These are phyloP conservation scores for Mycosphaerella sp. DNA, from an alignment of 2,329 filamentous ascomycete species.

Conservation along the genomic window DNA sequence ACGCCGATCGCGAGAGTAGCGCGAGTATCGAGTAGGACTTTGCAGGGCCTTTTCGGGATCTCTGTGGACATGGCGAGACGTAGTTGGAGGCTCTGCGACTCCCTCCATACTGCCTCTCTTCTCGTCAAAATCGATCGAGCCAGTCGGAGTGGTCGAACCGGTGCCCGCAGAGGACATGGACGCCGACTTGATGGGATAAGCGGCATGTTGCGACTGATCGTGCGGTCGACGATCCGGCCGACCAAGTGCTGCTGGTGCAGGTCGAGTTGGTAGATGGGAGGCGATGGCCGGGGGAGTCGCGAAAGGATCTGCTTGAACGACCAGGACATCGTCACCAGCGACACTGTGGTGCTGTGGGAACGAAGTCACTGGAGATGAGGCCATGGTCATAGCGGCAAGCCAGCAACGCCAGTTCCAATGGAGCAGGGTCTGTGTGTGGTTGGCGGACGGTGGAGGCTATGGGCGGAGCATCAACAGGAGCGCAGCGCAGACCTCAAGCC, in stretches of 20 bases:
- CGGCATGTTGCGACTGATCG: slow-evolving; percentile 1
- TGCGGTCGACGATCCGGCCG: neutral
- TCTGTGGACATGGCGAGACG: slow-evolving; percentile 11
- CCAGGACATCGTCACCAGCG: slow-evolving; percentile 8
- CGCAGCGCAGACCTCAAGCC: slow-evolving; percentile 2
- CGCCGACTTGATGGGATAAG: slow-evolving; percentile 21
- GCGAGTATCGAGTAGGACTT: slow-evolving; percentile 16
- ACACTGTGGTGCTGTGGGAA: slow-evolving; percentile 16
- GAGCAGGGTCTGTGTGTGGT: neutral
- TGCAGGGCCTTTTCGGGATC: slow-evolving; percentile 27
- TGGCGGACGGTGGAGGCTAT: slow-evolving; percentile 4
- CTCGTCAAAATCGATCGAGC: slow-evolving; percentile 30
- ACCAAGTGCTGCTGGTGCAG: slow-evolving; percentile 17
- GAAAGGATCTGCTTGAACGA: slow-evolving; percentile 15
- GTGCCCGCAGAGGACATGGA: slow-evolving; percentile 29
- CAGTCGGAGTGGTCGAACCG: slow-evolving; percentile 15
- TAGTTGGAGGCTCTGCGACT: slow-evolving; percentile 15
- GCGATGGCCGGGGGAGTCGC: slow-evolving; percentile 15
- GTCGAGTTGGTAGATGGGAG: slow-evolving; percentile 15
- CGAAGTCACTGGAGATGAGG: slow-evolving; percentile 16
- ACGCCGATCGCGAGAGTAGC: slow-evolving; percentile 10
- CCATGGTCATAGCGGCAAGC: slow-evolving; percentile 16
- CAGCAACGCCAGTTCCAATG: neutral
- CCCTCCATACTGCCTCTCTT: slow-evolving; percentile 21
- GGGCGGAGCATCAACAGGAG: slow-evolving; percentile 12